phyloP scores from a whole-genome alignment of 2,329 filamentous ascomycete genomes.

The Phialophora expanda region DNA sequence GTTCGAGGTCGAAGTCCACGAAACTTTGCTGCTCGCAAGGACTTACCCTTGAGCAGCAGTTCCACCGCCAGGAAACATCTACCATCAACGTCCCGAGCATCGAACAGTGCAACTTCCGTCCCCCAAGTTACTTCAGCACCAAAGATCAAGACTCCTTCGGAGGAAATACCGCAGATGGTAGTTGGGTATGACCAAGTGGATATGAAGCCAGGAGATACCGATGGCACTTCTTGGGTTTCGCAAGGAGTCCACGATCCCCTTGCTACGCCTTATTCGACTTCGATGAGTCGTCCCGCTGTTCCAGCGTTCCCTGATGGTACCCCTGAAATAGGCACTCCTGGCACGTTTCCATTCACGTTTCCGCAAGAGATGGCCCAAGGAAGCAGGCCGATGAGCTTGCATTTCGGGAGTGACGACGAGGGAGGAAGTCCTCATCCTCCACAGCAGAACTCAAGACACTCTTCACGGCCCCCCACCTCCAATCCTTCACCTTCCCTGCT shows the following conservation, averaged over 20 bases:
- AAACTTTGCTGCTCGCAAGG: conserved; percentile 93
- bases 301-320: conserved; percentile 35
- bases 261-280: conserved; percentile 33
- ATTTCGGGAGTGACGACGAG: conserved; percentile 41
- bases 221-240: conserved; percentile 27
- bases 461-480: conserved; percentile 39
- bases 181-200: conserved; percentile 28
- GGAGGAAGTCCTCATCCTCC: conserved; percentile 35
- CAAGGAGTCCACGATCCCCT: conserved; percentile 34
- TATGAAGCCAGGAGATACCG: conserved; percentile 26
- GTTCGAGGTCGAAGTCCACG: conserved; percentile 90
- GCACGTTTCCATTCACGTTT: conserved; percentile 37
- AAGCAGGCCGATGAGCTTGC: conserved; percentile 37
- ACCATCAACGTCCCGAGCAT: conserved; percentile 42
- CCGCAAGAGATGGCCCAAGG: conserved; percentile 33
- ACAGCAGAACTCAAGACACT: conserved; percentile 34
- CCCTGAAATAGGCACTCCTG: conserved; percentile 35
- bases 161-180: conserved; percentile 31
- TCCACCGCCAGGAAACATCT: conserved; percentile 76
- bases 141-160: conserved; percentile 34
- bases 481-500: conserved; percentile 38
- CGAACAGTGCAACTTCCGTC: conserved; percentile 34
- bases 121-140: conserved; percentile 39
- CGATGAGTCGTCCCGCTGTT: conserved; percentile 35
- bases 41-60: conserved; percentile 83